These are phyloP conservation scores for Dalbergia cochinchinensis DNA, from an alignment of 306 rosid genomes.

Conservation along the genomic window DNA sequence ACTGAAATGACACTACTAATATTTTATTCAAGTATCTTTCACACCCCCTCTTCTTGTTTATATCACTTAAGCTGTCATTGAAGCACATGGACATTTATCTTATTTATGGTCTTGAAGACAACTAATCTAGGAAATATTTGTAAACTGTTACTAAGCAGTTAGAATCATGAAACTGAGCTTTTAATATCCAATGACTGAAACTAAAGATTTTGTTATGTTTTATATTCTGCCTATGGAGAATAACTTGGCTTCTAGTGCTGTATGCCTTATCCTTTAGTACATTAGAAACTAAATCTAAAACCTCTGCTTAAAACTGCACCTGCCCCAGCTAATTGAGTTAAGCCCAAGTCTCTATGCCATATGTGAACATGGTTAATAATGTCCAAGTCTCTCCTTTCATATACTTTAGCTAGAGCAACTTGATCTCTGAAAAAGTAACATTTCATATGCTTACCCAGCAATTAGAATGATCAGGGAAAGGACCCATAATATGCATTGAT, in stretches of 20 bases:
- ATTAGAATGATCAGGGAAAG: conserved; percentile 75
- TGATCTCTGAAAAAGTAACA: conserved; percentile 21
- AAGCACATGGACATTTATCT: background rate
- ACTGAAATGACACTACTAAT: background rate
- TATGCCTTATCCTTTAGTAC: background rate
- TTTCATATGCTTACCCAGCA: conserved; percentile 71
- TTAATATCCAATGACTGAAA: conserved; percentile 15
- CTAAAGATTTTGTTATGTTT: background rate
- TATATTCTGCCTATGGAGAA: conserved; percentile 26
- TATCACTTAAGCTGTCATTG: conserved; percentile 3
- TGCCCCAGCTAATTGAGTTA: background rate
- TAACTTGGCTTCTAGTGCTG: conserved; percentile 19
- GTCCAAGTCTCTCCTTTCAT: background rate
- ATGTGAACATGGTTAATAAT: conserved; percentile 21
- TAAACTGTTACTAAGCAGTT: background rate
- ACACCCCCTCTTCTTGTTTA: background rate
- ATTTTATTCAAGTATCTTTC: background rate
- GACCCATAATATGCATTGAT: conserved; percentile 84
- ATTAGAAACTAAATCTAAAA: conserved; percentile 19
- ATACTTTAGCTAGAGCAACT: conserved; percentile 20
- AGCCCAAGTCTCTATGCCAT: conserved; percentile 1
- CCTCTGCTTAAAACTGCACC: background rate
- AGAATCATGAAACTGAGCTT: background rate
- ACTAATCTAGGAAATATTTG: background rate
- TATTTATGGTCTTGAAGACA: conserved; percentile 2